phyloP scores from a whole-genome alignment of 2,329 filamentous ascomycete species.

The Elsinoe arachidis region DNA sequence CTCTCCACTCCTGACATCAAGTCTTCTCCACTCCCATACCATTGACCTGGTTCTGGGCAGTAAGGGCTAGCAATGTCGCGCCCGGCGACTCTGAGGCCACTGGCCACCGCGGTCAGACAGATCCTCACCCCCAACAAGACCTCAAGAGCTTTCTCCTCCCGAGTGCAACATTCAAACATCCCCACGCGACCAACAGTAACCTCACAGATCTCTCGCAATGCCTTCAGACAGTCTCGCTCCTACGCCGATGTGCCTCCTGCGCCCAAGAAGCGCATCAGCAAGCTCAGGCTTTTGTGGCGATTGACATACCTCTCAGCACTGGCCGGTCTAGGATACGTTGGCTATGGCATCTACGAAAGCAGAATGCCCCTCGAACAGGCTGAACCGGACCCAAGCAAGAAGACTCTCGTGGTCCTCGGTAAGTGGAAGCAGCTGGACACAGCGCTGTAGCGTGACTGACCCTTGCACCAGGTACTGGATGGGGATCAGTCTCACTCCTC shows the following conservation, averaged over 20 bases:
- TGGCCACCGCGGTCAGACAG: slow-evolving; percentile 5
- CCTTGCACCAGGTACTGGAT: slow-evolving; percentile 66
- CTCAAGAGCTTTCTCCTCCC: background rate
- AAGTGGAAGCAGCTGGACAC: slow-evolving; percentile 22
- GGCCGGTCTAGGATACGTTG: slow-evolving; percentile 60
- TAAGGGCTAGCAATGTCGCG: slow-evolving; percentile 1
- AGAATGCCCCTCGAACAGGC: slow-evolving; percentile 74
- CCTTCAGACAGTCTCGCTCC: slow-evolving; percentile 21
- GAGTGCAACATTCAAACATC: background rate
- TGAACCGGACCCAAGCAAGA: slow-evolving; percentile 77
- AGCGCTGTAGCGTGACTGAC: background rate
- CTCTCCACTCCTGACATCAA: background rate
- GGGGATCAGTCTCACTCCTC: slow-evolving; percentile 89
- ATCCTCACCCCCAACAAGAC: background rate
- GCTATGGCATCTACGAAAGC: slow-evolving; percentile 74
- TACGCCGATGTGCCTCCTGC: slow-evolving; percentile 25
- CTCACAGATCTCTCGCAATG: slow-evolving; percentile 15
- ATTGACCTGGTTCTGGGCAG: background rate
- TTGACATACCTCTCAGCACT: slow-evolving; percentile 67
- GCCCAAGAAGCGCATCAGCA: slow-evolving; percentile 53
- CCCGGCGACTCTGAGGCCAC: slow-evolving; percentile 8
- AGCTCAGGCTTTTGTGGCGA: slow-evolving; percentile 75
- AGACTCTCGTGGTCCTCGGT: slow-evolving; percentile 95
- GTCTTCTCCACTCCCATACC: background rate
- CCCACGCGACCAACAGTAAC: slow-evolving; percentile 2